These are phyloP conservation scores for Hypsizygus ulmarius DNA, from an alignment of 1,284 basidiomycete species.

Conservation along the genomic window DNA sequence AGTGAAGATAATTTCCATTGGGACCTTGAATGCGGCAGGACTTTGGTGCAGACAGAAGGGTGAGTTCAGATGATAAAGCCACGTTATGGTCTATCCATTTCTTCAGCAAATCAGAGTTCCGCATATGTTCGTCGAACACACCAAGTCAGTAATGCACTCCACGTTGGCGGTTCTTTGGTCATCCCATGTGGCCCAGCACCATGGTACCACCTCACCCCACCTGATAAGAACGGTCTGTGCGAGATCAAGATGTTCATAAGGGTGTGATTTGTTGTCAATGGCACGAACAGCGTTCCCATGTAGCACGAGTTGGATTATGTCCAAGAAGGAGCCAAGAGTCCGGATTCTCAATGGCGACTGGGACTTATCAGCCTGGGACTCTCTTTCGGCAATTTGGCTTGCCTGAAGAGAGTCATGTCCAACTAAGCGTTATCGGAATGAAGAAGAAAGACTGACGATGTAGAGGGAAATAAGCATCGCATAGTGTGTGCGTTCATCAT, in stretches of 20 bases:
- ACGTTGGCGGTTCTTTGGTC: constrained; percentile 49
- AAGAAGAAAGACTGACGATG: constrained; percentile 40
- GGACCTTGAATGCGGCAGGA: constrained; percentile 4
- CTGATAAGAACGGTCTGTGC: constrained; percentile 47
- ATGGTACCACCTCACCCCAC: constrained; percentile 53
- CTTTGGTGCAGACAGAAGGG: constrained; percentile 18
- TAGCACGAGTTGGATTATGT: constrained; percentile 44
- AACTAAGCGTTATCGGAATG: background rate
- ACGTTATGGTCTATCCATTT: constrained; percentile 45
- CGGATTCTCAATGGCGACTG: constrained; percentile 42
- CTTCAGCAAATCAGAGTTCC: background rate
- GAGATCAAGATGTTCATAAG: constrained; percentile 33
- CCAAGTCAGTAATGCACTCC: constrained; percentile 49
- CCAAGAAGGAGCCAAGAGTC: constrained; percentile 25
- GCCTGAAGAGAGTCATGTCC: constrained; percentile 8
- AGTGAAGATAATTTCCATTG: constrained; percentile 5
- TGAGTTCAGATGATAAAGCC: constrained; percentile 40
- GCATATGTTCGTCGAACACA: constrained; percentile 27
- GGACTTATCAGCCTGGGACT: background rate
- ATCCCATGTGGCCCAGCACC: constrained; percentile 64
- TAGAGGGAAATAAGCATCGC: constrained; percentile 56
- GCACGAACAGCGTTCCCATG: constrained; percentile 16
- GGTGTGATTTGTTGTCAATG: constrained; percentile 7
- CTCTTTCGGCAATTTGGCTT: constrained; percentile 9
- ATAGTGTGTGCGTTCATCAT: constrained; percentile 37